Evolutionary conservation across 1,284 basidiomycete species (phyloP), one percentile per base, ranked within the genome.

Genomic region (Cutaneotrichosporon sp.): DNA sequence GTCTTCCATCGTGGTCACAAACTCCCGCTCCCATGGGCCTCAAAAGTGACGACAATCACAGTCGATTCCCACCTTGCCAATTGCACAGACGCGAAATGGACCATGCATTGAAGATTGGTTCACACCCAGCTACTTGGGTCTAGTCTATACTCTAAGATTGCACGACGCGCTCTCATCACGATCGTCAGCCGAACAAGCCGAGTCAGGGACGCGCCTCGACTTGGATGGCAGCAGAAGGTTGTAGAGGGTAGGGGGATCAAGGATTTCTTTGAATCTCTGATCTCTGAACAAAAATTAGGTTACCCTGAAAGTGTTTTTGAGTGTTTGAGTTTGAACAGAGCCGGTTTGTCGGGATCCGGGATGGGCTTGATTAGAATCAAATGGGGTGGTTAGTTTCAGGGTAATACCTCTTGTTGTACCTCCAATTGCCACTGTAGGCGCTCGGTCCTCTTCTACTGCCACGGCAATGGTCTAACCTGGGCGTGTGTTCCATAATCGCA

Each of bases 301-400:
- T 47, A 22, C 46, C 46, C 46, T 22, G 46, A 47, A 22, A 14
- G 46, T 47, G 7, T 47, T n/a, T n/a, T 42, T 18, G 18, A 42
- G 40, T 13, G 11, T 42, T 47, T 47, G 46, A n/a, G 46, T n/a
- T 47, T 47, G 46, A 47, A 47, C 46, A 47, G 18, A 47, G 46
- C 18, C 16, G 7, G 21, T 8, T 18, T 47, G 26, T 26, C 26
- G 1, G 46, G 46, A 47, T 42, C 40, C 2, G 34, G 34, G 7
- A 36, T 36, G 34, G 34, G 34, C 34, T 8, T 36, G 34, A 36
- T 36, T 36, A 36, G 8, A 36, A 36, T 13, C 34, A 36, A 9
- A 8, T 36, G 34, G 34, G 34, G 34, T 36, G 34, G 34, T 36
- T 36, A 36, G 11, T 36, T 36, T 36, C 34, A 36, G 34, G 34